A percentile compares a stretch with the other conserved stretches of the same genome.
phyloP scores from a whole-genome alignment of 805 yeast species.

The Saturnispora kantuleensis region DNA sequence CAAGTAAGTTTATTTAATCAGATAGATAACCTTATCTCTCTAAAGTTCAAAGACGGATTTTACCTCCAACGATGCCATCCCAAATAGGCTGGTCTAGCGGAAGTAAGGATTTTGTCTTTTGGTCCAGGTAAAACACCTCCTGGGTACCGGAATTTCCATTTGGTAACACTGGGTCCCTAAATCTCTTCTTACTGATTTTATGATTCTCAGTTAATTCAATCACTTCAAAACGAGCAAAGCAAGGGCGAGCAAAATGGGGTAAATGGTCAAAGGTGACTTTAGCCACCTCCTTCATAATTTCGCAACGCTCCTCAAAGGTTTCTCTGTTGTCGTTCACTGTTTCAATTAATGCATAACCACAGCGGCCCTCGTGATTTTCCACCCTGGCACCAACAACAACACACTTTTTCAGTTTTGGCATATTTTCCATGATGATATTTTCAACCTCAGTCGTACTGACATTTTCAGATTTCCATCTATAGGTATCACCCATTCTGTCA shows the following conservation, averaged over 20 bases:
- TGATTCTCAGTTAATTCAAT: conserved; percentile 71
- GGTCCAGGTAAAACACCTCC: conserved; percentile 59
- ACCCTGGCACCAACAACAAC: conserved; percentile 84
- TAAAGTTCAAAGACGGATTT: conserved; percentile 10
- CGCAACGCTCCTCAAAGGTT: conserved; percentile 22
- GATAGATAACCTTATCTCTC: background rate
- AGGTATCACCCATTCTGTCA: conserved; percentile 91
- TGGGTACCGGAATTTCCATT: conserved; percentile 54
- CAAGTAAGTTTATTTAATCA: conserved; percentile 5
- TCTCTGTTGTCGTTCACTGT: conserved; percentile 20
- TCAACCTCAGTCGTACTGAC: conserved; percentile 93
- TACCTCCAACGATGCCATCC: conserved; percentile 25
- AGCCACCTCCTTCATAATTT: conserved; percentile 32
- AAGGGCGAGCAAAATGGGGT: conserved; percentile 82
- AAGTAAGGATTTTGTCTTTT: conserved; percentile 37
- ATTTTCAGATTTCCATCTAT: conserved; percentile 94
- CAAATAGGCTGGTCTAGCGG: conserved; percentile 50
- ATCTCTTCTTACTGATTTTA: conserved; percentile 63
- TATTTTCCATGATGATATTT: conserved; percentile 43
- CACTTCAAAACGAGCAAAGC: conserved; percentile 60
- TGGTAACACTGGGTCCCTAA: conserved; percentile 60
- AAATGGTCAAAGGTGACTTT: conserved; percentile 32
- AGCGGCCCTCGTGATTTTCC: conserved; percentile 87
- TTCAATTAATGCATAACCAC: conserved; percentile 79
- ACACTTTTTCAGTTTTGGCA: conserved; percentile 43